phyloP scores from a whole-genome alignment of 352 stramenopile species.

The Phytophthora europaea region DNA sequence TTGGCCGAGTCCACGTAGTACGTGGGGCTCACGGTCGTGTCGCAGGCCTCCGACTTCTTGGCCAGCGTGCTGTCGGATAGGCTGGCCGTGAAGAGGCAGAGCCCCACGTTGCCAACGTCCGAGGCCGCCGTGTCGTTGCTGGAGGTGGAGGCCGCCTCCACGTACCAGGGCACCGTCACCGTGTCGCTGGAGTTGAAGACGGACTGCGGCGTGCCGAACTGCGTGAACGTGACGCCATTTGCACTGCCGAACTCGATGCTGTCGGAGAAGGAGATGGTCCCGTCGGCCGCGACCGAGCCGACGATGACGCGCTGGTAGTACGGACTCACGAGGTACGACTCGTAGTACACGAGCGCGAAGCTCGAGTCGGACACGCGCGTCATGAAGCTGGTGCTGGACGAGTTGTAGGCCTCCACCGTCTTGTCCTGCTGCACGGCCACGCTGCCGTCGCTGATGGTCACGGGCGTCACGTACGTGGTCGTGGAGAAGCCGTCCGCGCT shows the following conservation, averaged over 20 bases:
- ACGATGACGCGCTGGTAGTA: constrained; percentile 77
- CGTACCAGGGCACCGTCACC: constrained; percentile 79
- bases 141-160: constrained; percentile 41
- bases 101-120: constrained; percentile 47
- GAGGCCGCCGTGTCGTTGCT: not conserved
- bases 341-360: constrained; percentile 78
- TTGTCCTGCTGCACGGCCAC: constrained; percentile 55
- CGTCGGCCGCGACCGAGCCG: constrained; percentile 56
- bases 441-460: constrained; percentile 54
- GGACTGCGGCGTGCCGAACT: constrained; percentile 65
- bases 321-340: constrained; percentile 56
- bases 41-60: constrained; percentile 52
- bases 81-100: constrained; percentile 70
- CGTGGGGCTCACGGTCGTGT: constrained; percentile 62
- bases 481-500: constrained; percentile 48
- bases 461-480: constrained; percentile 57
- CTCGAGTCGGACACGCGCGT: constrained; percentile 67
- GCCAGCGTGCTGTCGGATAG: constrained; percentile 34
- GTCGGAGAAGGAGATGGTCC: constrained; percentile 65
- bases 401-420: constrained; percentile 61
- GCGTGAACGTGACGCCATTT: constrained; percentile 50
- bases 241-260: constrained; percentile 69
- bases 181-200: constrained; percentile 73
- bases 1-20: constrained; percentile 82
- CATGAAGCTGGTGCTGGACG: constrained; percentile 76